A percentile compares a stretch with the other conserved stretches of the same genome.
Evolutionary conservation across 2,329 filamentous ascomycete species (phyloP).

Genomic region (Alternaria triticina): DNA sequence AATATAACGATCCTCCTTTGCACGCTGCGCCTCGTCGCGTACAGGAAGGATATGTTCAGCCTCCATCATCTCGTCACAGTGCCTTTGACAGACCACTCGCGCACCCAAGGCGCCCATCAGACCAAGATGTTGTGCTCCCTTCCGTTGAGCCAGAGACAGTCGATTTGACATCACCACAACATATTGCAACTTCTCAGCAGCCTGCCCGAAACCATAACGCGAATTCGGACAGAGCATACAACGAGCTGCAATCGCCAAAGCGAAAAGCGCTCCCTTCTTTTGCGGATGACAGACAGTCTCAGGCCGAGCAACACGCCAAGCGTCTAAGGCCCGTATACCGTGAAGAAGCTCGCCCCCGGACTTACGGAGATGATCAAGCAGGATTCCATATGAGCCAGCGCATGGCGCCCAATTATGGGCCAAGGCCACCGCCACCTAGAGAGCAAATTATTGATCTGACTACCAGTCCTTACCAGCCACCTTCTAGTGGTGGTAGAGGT

Average conservation of each 20-base stretch:
- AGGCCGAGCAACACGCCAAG: constrained; percentile 15
- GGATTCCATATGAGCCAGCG: constrained; percentile 6
- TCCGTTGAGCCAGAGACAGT: constrained; percentile 42
- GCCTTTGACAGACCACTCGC: constrained; percentile 20
- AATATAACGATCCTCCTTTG: constrained; percentile 19
- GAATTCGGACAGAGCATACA: constrained; percentile 8
- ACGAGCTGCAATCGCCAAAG: constrained; percentile 21
- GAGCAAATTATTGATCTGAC: constrained; percentile 34
- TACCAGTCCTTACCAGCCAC: constrained; percentile 27
- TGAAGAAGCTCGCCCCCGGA: constrained; percentile 10
- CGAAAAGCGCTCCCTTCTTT: constrained; percentile 22
- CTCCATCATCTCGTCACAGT: constrained; percentile 18
- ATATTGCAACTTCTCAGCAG: constrained; percentile 5
- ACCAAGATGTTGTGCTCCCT: constrained; percentile 42
- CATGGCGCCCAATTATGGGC: constrained; percentile 16
- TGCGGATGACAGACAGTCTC: constrained; percentile 10
- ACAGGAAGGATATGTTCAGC: constrained; percentile 19
- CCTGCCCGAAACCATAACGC: constrained; percentile 10
- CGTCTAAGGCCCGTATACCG: constrained; percentile 19
- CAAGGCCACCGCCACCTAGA: constrained; percentile 15
- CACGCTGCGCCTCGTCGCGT: constrained; percentile 14
- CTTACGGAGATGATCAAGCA: neutral
- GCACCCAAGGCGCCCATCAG: constrained; percentile 30
- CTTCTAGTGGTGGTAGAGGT: constrained; percentile 8
- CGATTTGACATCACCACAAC: constrained; percentile 26